Percentiles rank a stretch among this genome's conserved stretches.
These are phyloP conservation scores for Sutorius australiensis DNA, from an alignment of 768 basidiomycete species.

Conservation along the genomic window DNA sequence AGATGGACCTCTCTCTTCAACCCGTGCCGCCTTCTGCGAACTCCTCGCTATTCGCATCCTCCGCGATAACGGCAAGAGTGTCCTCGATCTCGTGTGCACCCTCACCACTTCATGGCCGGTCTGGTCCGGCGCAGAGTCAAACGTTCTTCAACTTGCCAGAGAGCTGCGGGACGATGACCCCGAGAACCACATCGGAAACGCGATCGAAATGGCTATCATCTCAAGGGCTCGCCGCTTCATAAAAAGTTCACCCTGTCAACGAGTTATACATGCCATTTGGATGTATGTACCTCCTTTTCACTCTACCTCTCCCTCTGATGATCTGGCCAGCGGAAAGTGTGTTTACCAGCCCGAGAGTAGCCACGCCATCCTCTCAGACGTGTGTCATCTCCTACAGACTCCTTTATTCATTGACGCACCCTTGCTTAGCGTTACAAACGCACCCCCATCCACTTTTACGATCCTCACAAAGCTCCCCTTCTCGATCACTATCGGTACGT, in stretches of 20 bases:
- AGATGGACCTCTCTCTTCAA: constrained; percentile 62
- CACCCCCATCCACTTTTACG: constrained; percentile 89
- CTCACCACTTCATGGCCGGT: constrained; percentile 80
- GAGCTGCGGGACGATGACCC: constrained; percentile 67
- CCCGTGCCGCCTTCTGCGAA: constrained; percentile 84
- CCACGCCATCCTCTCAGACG: constrained; percentile 88
- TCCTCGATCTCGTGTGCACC: constrained; percentile 65
- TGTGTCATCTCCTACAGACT: constrained; percentile 30
- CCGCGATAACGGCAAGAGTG: constrained; percentile 63
- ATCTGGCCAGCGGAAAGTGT: constrained; percentile 66
- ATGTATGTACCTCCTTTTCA: constrained; percentile 41
- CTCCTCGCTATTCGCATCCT: constrained; percentile 80
- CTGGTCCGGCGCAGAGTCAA: constrained; percentile 67
- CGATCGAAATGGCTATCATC: constrained; percentile 89
- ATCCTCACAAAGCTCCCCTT: constrained; percentile 90
- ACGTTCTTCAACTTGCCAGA: constrained; percentile 53
- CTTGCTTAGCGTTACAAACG: constrained; percentile 82
- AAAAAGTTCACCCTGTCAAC: constrained; percentile 84
- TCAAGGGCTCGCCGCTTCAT: constrained; percentile 86
- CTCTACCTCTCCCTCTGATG: constrained; percentile 14
- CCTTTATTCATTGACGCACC: background rate
- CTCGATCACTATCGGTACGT: constrained; percentile 89
- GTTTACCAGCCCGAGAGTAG: constrained; percentile 88
- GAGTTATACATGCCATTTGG: constrained; percentile 84
- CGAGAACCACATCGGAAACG: constrained; percentile 83